phyloP scores from a whole-genome alignment of 179 eudicot genomes.

The Amaranthus tricolor region DNA sequence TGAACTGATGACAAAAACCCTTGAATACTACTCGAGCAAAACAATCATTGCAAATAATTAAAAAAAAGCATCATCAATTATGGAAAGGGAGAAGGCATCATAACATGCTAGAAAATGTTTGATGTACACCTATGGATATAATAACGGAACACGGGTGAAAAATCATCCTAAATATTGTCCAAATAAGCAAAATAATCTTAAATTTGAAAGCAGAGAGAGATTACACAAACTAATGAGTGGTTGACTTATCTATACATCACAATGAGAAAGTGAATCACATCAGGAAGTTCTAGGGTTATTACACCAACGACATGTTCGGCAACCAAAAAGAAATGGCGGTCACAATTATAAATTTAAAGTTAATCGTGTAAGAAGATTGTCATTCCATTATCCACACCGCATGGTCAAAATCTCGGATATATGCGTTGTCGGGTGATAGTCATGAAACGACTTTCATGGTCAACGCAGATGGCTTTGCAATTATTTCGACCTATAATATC shows the following conservation, averaged over 20 bases:
- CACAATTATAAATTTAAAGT: too few relatives aligned
- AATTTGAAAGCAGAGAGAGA: background rate
- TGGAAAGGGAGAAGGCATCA: background rate
- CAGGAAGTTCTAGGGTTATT: background rate
- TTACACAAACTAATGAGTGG: background rate
- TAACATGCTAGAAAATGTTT: background rate
- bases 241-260: background rate
- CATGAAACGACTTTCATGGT: too few relatives aligned
- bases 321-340: too few relatives aligned
- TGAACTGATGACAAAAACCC: background rate
- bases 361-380: too few relatives aligned
- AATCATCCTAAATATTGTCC: background rate
- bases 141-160: background rate
- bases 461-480: too few relatives aligned
- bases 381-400: too few relatives aligned
- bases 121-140: background rate
- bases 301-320: background rate
- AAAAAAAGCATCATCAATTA: background rate
- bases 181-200: background rate
- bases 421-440: too few relatives aligned
- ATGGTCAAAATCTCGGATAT: too few relatives aligned
- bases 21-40: background rate
- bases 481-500: too few relatives aligned
- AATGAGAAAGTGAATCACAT: background rate
- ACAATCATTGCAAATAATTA: background rate